Evolutionary conservation across 2,329 filamentous ascomycete species (phyloP), one percentile per base, ranked within the genome.

Genomic region (Apiospora koreana): DNA sequence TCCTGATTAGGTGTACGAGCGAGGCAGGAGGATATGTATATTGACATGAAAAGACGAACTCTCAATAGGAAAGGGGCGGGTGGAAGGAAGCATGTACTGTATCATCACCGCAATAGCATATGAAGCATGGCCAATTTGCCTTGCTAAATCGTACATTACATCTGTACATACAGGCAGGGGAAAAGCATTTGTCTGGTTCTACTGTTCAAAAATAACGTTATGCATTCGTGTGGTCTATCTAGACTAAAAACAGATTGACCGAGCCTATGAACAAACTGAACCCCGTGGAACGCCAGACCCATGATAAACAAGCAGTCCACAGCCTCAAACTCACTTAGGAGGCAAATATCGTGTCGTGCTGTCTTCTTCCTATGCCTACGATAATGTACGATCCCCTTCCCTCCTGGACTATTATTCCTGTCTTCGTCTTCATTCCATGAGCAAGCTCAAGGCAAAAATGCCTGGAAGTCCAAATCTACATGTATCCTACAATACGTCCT

Each of bases 401-500:
- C 35, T 28, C 43, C 28, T 28, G 14, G 21, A 7, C 25, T 35
- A 8, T 43, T 43, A n/a, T 16, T 28, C 64, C 14, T 28, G 9
- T 42, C 38, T 54, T 66, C 58, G 16, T 28, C 41, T 16, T 35
- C 35, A 35, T 35, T 23, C 21, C 46, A 18, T 50, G 8, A 8
- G 12, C 50, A 50, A 35, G 18, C 41, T 28, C 16, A 31, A 28
- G 45, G 43, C 65, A 31, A 42, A 23, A 65, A 66, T 35, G 14
- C 25, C 68, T 25, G 4, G 23, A 35, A 46, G 45, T 42, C 14
- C 48, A 64, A 23, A 38, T 68, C 67, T 68, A 64, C 10, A 38
- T 68, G 58, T 68, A 70, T 70, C 69, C 67, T 70, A 70, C 69
- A 70, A n/a, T 62, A 23, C 31, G 12, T 43, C 12, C 50, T 21